Conservation (phyloP, 2,329 filamentous ascomycete species). For the Aciculosporium take region DNA sequence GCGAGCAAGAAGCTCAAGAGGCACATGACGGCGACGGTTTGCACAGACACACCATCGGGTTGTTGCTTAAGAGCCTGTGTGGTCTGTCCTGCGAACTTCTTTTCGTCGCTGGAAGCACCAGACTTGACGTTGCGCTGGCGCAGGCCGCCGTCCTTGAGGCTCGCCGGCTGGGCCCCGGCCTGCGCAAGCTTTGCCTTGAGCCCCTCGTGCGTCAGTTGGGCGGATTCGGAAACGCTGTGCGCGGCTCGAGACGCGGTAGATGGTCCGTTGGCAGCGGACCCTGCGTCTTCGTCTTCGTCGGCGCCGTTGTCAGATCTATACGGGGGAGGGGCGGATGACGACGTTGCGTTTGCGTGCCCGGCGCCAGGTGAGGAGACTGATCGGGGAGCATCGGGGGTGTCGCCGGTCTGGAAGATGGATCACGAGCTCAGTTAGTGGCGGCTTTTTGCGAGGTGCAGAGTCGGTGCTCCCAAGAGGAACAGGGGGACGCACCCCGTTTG, state of each 20-base stretch:
- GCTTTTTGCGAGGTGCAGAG: neutral
- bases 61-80: slow-evolving; percentile 42
- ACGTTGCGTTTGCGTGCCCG: slow-evolving; percentile 18
- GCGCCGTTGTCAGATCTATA: slow-evolving; percentile 21
- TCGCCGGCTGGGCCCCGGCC: slow-evolving; percentile 58
- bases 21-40: slow-evolving; percentile 71
- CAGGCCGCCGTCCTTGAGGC: slow-evolving; percentile 58
- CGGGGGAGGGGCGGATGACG: slow-evolving; percentile 19
- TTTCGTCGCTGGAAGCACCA: slow-evolving; percentile 34
- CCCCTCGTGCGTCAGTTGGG: slow-evolving; percentile 37
- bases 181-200: slow-evolving; percentile 59
- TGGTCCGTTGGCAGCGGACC: slow-evolving; percentile 12
- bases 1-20: slow-evolving; percentile 84
- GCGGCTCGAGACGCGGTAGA: slow-evolving; percentile 24
- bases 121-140: slow-evolving; percentile 61
- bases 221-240: slow-evolving; percentile 32
- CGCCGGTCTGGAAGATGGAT: slow-evolving; percentile 15
- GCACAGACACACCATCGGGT: slow-evolving; percentile 67
- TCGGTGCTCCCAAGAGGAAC: neutral
- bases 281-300: slow-evolving; percentile 16
- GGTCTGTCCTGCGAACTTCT: slow-evolving; percentile 31
- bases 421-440: slow-evolving; percentile 3
- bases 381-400: slow-evolving; percentile 31
- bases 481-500: slow-evolving; percentile 26
- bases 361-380: slow-evolving; percentile 29